Base-by-base conservation (phyloP, 75 land plant genomes). In the Sequoiadendron giganteum region DNA sequence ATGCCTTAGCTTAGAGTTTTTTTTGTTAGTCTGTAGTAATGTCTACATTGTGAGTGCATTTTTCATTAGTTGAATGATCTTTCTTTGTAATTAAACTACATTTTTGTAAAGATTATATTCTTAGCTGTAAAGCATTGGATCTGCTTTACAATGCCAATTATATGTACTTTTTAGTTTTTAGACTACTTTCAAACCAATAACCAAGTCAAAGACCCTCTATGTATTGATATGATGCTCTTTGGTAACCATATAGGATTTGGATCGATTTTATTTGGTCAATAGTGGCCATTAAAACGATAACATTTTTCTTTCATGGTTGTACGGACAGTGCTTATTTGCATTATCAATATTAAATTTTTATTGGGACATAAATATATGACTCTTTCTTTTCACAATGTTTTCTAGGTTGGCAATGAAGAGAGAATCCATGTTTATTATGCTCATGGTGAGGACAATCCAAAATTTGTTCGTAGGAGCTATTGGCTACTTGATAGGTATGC, bases 361-460 rank as follows among this genome's bases (percentile, higher is more conserved):
- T 82, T 42, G 47, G 47, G 28, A 82, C 21, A 43, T 82, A 82
- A 40, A 82, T 45, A 85, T 38, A 48, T 38, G 32, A 32, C 68
- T 84, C 68, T 84, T 49, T 5, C 14, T 68, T 68, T 45, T 49
- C 56, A 47, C n/a, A 40, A 30, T 78, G 52, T 21, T 83, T 87
- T 65, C 78, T 76, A 96, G 98, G 94, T 96, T 89, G 98, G 98
- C 36, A 91, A 93, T 87, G 95, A 90, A 83, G 96, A 96, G 58
- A 93, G 93, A 76, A 92, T 96, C 58, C 98, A 96, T 91, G 96
- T 95, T 36, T 96, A 96, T 84, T 96, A 96, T 93, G 98, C 98
- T 77, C 96, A 94, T 88, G 94, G 95, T n/a, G 92, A 94, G 61
- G 97, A 94, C 73, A 92, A 91, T 76, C 90, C 94, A 0, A 93